Conservation (phyloP, 2,329 filamentous ascomycete species). For the Incumbomyces lentus region DNA sequence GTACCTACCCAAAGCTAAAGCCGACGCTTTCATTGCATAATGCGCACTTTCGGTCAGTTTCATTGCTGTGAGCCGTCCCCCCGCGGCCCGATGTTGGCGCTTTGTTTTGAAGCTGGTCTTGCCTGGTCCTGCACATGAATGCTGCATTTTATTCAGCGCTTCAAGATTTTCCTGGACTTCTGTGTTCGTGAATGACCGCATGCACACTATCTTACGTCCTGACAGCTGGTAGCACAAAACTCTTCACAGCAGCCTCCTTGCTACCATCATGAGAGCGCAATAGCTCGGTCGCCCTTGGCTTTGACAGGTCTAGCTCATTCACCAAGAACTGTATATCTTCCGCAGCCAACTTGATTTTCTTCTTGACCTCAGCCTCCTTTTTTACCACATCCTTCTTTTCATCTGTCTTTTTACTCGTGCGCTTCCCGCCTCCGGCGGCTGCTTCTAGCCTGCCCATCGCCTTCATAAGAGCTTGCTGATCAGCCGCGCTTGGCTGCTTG, state of each 20-base stretch:
- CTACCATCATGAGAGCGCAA: slow-evolving; percentile 38
- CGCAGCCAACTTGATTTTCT: slow-evolving; percentile 33
- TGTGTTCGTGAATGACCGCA: not conserved
- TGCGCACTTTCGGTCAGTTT: too few species aligned
- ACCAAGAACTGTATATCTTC: slow-evolving; percentile 40
- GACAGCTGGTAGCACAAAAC: slow-evolving; percentile 4
- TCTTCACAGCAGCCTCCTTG: slow-evolving; percentile 22
- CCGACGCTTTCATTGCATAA: too few species aligned
- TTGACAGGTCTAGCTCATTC: slow-evolving; percentile 36
- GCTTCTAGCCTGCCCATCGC: slow-evolving; percentile 42
- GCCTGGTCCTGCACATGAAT: too few species aligned
- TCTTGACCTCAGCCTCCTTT: slow-evolving; percentile 30
- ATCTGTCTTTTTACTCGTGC: slow-evolving; percentile 18
- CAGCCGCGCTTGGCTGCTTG: slow-evolving; percentile 26
- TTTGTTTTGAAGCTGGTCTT: too few species aligned
- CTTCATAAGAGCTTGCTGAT: slow-evolving; percentile 40
- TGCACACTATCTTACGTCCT: not conserved
- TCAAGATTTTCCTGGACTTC: not conserved
- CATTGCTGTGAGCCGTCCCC: too few species aligned
- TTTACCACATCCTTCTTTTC: slow-evolving; percentile 23
- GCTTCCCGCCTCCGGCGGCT: slow-evolving; percentile 22
- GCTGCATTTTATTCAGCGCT: not conserved
- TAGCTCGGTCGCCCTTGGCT: slow-evolving; percentile 38
- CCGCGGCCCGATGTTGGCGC: too few species aligned
- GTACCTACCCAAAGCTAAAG: too few species aligned